These are phyloP conservation scores for Pleurotus citrinopileatus DNA, from an alignment of 768 basidiomycete genomes.

Conservation along the genomic window DNA sequence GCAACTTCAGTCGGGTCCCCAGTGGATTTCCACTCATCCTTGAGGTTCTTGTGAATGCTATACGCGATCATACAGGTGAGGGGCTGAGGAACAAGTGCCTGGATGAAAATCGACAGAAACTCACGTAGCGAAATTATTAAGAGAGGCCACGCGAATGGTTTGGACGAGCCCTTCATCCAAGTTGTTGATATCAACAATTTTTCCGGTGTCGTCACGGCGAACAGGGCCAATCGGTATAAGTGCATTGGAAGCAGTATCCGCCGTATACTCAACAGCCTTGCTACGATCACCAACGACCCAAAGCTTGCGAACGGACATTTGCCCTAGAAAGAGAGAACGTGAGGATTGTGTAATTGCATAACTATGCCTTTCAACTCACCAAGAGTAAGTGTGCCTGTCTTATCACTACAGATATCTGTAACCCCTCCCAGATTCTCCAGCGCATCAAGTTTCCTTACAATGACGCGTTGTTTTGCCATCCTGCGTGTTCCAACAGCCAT, in stretches of 20 bases:
- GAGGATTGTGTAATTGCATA: too few species aligned
- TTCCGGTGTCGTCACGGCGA: slow-evolving; percentile 20
- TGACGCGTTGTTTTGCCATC: slow-evolving; percentile 55
- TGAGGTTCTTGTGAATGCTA: slow-evolving; percentile 33
- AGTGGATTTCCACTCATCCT: slow-evolving; percentile 44
- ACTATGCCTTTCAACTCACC: not conserved
- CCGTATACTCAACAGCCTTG: slow-evolving; percentile 25
- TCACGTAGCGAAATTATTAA: slow-evolving; percentile 37
- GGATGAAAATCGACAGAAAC: slow-evolving; percentile 13
- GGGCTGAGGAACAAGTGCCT: too few species aligned
- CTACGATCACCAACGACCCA: slow-evolving; percentile 30
- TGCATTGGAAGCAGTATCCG: slow-evolving; percentile 29
- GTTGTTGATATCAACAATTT: slow-evolving; percentile 16
- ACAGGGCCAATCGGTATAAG: slow-evolving; percentile 28
- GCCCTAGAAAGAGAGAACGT: too few species aligned
- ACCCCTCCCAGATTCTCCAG: slow-evolving; percentile 62
- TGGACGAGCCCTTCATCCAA: slow-evolving; percentile 24
- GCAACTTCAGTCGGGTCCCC: slow-evolving; percentile 58
- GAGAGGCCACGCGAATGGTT: slow-evolving; percentile 26
- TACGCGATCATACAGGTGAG: too few species aligned
- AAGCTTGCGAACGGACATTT: slow-evolving; percentile 38
- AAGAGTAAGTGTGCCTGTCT: slow-evolving; percentile 58
- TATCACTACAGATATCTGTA: slow-evolving; percentile 55
- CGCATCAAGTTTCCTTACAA: slow-evolving; percentile 61
- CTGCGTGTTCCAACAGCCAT: slow-evolving; percentile 55